Evolutionary conservation across 768 basidiomycete species (phyloP), one percentile per base, ranked within the genome.

Genomic region (Boletellus sp.): DNA sequence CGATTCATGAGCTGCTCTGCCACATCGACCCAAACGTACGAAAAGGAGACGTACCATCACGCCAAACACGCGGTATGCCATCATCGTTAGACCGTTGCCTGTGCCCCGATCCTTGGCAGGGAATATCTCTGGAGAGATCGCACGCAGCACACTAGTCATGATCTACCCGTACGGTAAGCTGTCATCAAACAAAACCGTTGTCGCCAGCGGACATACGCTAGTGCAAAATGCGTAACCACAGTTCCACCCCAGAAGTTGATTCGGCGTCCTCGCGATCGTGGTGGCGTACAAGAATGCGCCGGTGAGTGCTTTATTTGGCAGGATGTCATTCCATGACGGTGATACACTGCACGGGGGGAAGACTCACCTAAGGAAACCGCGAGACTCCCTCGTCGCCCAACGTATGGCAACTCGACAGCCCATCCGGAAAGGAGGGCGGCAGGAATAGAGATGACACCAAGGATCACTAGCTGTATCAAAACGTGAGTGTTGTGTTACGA

Each of bases 111-210:
- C 79, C 59, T 84, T 84, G 24, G 81, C 80, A 10, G 84, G 81
- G 63, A 87, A 86, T 4, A 85, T 71, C 64, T 88, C 85, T 0
- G 85, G 79, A 0, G 85, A 80, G 41, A 84, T 64, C n/a, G 85
- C 83, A 57, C 85, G 87, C 35, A 88, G 58, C 2, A 88, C 84
- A 6, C 85, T 84, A 45, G 84, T 87, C 85, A 87, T 87, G 51
- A 84, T 78, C 73, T 84, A 48, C 17, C 7, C 28, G 6, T 6
- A 6, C 16, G 10, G 15, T 52, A 24, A 52, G 31, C 16, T 17
- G n/a, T 36, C 20, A 15, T 24, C 19, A 19, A 13, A 47, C 26
- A 31, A 19, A 17, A 2, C 47, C 22, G 45, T 37, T 32, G 35
- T 39, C 39, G 24, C 7, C 22, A n/a, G 1, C 13, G 23, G 39